Base-by-base conservation (phyloP, 306 rosid genomes). In the Vachellia collinsii region DNA sequence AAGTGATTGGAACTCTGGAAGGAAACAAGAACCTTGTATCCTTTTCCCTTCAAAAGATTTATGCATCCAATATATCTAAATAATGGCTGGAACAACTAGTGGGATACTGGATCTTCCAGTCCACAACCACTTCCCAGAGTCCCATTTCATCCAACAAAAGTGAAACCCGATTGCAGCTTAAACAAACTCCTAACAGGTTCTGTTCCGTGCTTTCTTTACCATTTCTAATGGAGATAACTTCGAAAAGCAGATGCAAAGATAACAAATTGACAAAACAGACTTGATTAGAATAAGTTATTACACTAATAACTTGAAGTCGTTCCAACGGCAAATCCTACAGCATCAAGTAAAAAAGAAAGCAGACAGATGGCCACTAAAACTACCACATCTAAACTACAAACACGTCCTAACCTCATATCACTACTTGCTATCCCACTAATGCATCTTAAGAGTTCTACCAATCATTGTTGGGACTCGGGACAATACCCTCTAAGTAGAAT, bases 241-340 rank as follows among this genome's bases (percentile, higher is more conserved):
- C 38, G 38, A 50, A 63, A 58, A 72, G 77, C 54, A 25, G 50
- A 71, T 44, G 53, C 81, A 73, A 3, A 22, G 53, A 74, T 46
- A 61, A 54, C n/a, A 58, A 20, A 41, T 39, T 20, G 19, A 79
- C 39, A 7, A 38, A 48, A 48, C n/a, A 67, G 14, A 67, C 79
- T 36, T 61, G 10, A 50, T 75, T 53, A 54, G 77, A 66, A 74
- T 9, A 67, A 59, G 79, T 10, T 41, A 41, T 34, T 67, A 43
- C 59, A 72, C 70, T 64, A 59, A 70, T 80, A 77, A 43, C 34
- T 29, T 29, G 14, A 25, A 50, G 7, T 8, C 59, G 79, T 77
- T 82, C 83, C 81, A 78, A 39, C 80, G 14, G 65, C 78, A 81
- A 77, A 70, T 77, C 74, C 19, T 63, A 82, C 36, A 74, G 67